A percentile compares a stretch with the other conserved stretches of the same genome.
These are phyloP conservation scores for Neostapfia colusana DNA, from an alignment of 176 grass and related monocot genomes.

Conservation along the genomic window DNA sequence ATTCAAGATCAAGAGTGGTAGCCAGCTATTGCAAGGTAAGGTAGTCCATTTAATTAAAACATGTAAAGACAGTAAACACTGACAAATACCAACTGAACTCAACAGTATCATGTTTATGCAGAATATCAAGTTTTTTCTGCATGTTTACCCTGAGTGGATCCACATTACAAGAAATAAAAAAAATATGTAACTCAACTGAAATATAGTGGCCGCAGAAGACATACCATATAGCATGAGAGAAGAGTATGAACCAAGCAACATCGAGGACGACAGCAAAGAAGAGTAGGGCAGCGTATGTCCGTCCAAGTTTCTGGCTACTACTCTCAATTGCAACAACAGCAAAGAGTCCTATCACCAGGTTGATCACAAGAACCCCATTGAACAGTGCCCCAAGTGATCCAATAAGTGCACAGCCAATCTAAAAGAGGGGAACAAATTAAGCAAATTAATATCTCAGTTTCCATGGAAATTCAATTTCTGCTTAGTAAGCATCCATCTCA, in stretches of 20 bases:
- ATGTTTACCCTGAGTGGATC: conserved; percentile 3
- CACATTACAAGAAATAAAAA: conserved; percentile 5
- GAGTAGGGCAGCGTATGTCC: conserved; percentile 86
- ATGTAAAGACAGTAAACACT: neutral
- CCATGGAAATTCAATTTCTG: neutral
- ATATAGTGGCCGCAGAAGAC: conserved; percentile 21
- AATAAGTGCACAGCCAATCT: conserved; percentile 90
- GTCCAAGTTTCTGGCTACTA: conserved; percentile 84
- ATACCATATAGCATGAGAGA: conserved; percentile 94
- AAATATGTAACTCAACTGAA: conserved; percentile 21
- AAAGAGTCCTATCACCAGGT: conserved; percentile 93
- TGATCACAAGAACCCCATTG: conserved; percentile 92
- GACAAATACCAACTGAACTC: conserved; percentile 1
- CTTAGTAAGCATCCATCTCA: neutral
- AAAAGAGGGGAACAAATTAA: conserved; percentile 12
- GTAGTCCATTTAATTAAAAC: conserved; percentile 5
- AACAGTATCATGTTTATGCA: neutral
- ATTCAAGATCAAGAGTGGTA: neutral
- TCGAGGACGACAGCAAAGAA: conserved; percentile 82
- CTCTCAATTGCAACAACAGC: conserved; percentile 92
- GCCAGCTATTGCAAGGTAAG: neutral
- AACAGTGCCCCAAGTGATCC: conserved; percentile 89
- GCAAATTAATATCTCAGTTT: conserved; percentile 11
- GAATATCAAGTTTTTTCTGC: conserved; percentile 9
- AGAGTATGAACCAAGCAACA: conserved; percentile 93